Evolutionary conservation across 2,329 filamentous ascomycete genomes (phyloP), one percentile per base, ranked within the genome.

Genomic region (Penicillium griseofulvum): DNA sequence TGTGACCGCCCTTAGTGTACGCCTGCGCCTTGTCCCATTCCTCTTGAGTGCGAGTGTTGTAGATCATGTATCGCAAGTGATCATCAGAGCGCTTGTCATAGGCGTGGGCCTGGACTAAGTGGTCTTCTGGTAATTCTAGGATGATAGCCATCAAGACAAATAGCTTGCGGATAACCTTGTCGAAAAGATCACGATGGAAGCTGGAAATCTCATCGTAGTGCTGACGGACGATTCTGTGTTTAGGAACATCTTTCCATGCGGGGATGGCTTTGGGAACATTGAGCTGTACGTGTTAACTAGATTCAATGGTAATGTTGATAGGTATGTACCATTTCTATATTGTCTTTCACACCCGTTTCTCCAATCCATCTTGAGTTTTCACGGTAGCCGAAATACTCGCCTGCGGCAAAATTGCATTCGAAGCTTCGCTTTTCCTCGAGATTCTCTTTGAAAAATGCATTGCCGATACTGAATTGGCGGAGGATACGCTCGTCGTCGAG

Each of bases 31-130:
- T 71, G 12, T 73, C 76, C 55, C 78, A 79, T 53, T 81, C 77
- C 33, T 81, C 78, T 0, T 74, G 68, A 0, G 74, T 77, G 31
- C 82, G 79, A 1, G 77, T 76, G 22, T 76, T 74, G 58, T 85
- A 85, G 45, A 80, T 77, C 82, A 86, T 85, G 65, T 85, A 86
- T 2, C 85, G 77, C 31, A 86, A 74, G 54, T 86, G 83, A 33
- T 83, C 82, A 59, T 86, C 82, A 9, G 79, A 78, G 34, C 80
- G 77, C 28, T 78, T 76, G 2, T 83, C 78, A 68, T 85, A 87
- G 2, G 72, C 74, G 67, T 87, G 85, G 1, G 81, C 73, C 24
- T 79, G 71, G 58, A 81, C 74, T 28, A 87, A 73, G 53, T 79
- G 76, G 14, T 86, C 82, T 48, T 83, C 79, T 0, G 83, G 82